Base-by-base conservation (phyloP, 176 grass and related monocot species). In the Oryza rufipogon region DNA sequence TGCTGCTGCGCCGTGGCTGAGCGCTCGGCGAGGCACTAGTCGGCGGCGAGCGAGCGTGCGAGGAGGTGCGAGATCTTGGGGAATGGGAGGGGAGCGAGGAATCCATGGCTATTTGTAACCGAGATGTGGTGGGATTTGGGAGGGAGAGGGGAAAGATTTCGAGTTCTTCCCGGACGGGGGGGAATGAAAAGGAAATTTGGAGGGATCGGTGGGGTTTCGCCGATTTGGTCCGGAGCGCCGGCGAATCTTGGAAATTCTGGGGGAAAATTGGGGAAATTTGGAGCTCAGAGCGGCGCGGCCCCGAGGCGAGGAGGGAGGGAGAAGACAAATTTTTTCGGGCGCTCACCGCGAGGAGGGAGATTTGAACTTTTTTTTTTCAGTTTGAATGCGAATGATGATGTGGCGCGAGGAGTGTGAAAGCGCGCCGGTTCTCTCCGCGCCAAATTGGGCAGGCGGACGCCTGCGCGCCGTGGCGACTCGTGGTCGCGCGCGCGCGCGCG, bases 71-170 rank as follows among this genome's bases (percentile, higher is more conserved):
- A 44, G 72, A 78, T 68, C 22, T 83, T 79, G 38, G 58, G 5
- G 46, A 25, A 25, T 33, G 79, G 28, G 26, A 22, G 38, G n/a
- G 34, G 38, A 69, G 48, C 15, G 36, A 47, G 58, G 76, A 41
- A 42, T 76, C 74, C 79, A 86, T 86, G 84, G 77, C 28, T 90
- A 90, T 83, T 79, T 90, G 88, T 86, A 78, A 73, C 60, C 26
- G 0, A 19, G 20, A 1, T 11, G 28, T 9, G 81, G 70, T 20
- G 11, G 39, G 45, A 74, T 58, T 58, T 58, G 71, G 63, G 70
- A 19, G 19, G 22, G 28, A 17, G 30, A 30, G 46, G 54, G 67
- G 15, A 38, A 38, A 38, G 69, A 74, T 90, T 90, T 90, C 74
- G 68, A 86, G 58, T 73, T 41, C 39, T 41, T 41, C 39, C 39